Evolutionary conservation across 176 grass and related monocot genomes (phyloP), one percentile per base, ranked within the genome.

Genomic region (Juncus inflexus): DNA sequence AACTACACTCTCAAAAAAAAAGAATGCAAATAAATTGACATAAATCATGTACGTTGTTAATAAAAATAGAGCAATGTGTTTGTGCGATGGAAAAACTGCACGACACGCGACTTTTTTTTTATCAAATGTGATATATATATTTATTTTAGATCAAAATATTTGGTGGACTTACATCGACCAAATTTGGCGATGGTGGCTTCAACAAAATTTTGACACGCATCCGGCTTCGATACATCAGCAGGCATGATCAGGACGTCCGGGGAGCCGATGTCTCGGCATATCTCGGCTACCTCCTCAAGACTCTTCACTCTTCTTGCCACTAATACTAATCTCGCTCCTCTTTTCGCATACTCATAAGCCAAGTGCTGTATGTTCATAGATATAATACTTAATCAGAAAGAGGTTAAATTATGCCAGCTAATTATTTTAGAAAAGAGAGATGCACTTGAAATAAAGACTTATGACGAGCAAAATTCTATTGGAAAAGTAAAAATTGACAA

Each of bases 311-410:
- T 83, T 72, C 82, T 78, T 5, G 90, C 90, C 3, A 86, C 73
- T 11, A 95, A 76, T 14, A 69, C 90, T 1, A 95, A 63, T 2
- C 39, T 71, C 2, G 90, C 82, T 35, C 77, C 69, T 47, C 87
- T 86, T 61, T 38, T 6, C 0, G 90, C 85, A 11, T 89, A 95
- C 61, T 89, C 67, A 64, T 95, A 95, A 5, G 85, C 79, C 4
- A 95, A 5, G 41, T 86, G 73, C 90, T 92, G 66, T 52, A 75
- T 8, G 0, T 41, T 28, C 19, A 28, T 28, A 28, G 19, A 28
- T 28, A 28, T 28, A 2, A 43, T 3, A 39, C 45, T 40, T 1
- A 54, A 37, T 0, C 0, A 15, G 12, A 40, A 16, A 2, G 52
- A 15, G 58, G 39, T 5, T 12, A 54, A 3, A 8, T 5, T 54